Evolutionary conservation across 1,284 basidiomycete species (phyloP).

Genomic region (Rugosomyces carneus): DNA sequence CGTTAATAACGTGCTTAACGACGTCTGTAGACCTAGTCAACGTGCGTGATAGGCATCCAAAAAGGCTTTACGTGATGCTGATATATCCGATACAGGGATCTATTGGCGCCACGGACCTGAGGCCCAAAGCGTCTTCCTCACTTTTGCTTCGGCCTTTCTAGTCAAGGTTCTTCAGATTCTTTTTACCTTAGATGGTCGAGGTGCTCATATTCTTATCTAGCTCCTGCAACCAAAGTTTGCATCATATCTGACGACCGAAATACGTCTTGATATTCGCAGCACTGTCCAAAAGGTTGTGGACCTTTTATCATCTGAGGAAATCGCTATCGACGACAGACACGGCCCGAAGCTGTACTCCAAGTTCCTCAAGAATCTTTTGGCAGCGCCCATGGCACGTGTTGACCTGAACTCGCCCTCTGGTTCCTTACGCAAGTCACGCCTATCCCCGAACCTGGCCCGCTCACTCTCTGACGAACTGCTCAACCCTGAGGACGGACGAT

Average conservation of each 20-base stretch:
- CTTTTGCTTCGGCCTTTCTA: constrained; percentile 77
- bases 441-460: constrained; percentile 15
- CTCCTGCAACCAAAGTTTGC: constrained; percentile 70
- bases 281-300: constrained; percentile 62
- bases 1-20: constrained; percentile 56
- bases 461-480: constrained; percentile 11
- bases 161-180: constrained; percentile 50
- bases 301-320: constrained; percentile 56
- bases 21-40: constrained; percentile 49
- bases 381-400: constrained; percentile 43
- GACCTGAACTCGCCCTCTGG: constrained; percentile 27
- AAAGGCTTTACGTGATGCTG: constrained; percentile 4
- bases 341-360: constrained; percentile 70
- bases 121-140: constrained; percentile 78
- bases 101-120: constrained; percentile 76
- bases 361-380: constrained; percentile 66
- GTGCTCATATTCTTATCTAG: constrained; percentile 26
- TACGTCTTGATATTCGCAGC: constrained; percentile 53
- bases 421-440: constrained; percentile 17
- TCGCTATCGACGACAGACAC: constrained; percentile 70
- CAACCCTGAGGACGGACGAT: constrained; percentile 21
- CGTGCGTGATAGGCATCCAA: constrained; percentile 31
- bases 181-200: neutral
- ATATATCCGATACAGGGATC: constrained; percentile 31
- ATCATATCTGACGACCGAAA: constrained; percentile 45